phyloP scores from a whole-genome alignment of 139 green algal species.

The Tetradesmus lagerheimii region DNA sequence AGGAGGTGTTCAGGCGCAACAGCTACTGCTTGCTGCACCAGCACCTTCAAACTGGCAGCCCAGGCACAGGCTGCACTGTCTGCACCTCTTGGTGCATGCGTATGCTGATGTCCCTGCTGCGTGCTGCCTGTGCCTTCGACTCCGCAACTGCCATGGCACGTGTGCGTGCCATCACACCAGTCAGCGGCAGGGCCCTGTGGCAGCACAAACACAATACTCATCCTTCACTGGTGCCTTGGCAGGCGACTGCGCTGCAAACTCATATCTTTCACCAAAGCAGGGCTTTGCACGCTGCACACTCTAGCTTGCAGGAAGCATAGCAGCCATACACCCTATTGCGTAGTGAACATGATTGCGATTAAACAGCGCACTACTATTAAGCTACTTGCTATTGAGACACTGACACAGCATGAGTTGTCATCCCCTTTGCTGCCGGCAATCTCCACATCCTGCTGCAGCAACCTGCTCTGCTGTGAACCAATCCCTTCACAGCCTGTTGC shows the following conservation, averaged over 20 bases:
- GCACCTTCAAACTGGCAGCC: not conserved
- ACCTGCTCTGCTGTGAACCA: too few relatives aligned
- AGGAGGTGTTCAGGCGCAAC: too few relatives aligned
- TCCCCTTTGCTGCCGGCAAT: too few relatives aligned
- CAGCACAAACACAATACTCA: not conserved
- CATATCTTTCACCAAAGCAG: too few relatives aligned
- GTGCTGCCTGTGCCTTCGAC: conserved; percentile 20
- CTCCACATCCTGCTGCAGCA: too few relatives aligned
- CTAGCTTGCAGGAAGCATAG: not conserved
- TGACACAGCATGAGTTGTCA: too few relatives aligned
- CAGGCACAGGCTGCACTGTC: not conserved
- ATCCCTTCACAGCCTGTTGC: too few relatives aligned
- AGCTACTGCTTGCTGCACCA: not conserved
- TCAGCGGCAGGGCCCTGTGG: conserved; percentile 24
- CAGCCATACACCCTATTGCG: too few relatives aligned
- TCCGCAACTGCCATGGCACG: conserved; percentile 34
- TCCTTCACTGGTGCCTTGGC: not conserved
- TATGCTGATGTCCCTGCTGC: conserved; percentile 35
- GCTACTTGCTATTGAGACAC: too few relatives aligned
- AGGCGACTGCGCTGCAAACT: not conserved
- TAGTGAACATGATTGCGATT: too few relatives aligned
- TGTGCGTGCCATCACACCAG: conserved; percentile 31
- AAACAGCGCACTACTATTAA: too few relatives aligned
- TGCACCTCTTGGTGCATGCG: not conserved
- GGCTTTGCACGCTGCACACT: not conserved